These are phyloP conservation scores for Citrullus amarus DNA, from an alignment of 306 rosid species.

Conservation along the genomic window DNA sequence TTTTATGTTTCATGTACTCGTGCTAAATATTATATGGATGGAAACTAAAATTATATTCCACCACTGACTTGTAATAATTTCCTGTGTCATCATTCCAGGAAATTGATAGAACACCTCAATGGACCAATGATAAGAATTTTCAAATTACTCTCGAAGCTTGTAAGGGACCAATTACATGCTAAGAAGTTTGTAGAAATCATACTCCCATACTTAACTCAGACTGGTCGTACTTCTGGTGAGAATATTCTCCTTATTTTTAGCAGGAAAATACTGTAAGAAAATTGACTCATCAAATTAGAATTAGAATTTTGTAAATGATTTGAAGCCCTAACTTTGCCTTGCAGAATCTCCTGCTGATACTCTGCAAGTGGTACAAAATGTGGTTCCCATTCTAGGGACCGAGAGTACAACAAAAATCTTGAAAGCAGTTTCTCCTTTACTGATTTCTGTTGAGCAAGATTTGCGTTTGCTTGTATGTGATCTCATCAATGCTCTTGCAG, in stretches of 20 bases:
- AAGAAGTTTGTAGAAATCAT: slow-evolving; percentile 51
- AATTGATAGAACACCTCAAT: slow-evolving; percentile 60
- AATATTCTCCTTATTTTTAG: not conserved
- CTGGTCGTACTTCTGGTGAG: slow-evolving; percentile 50
- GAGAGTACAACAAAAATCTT: slow-evolving; percentile 43
- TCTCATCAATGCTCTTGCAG: slow-evolving; percentile 60
- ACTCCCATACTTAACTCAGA: slow-evolving; percentile 48
- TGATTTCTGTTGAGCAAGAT: slow-evolving; percentile 50
- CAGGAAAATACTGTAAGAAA: not conserved
- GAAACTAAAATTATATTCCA: not conserved
- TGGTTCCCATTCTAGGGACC: slow-evolving; percentile 46
- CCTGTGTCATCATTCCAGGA: slow-evolving; percentile 33
- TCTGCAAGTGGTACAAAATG: slow-evolving; percentile 46
- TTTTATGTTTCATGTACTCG: not conserved
- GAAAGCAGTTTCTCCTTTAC: slow-evolving; percentile 49
- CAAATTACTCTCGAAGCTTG: slow-evolving; percentile 48
- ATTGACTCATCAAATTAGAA: not conserved
- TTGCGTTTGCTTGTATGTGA: slow-evolving; percentile 55
- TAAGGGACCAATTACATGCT: slow-evolving; percentile 46
- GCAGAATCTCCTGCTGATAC: slow-evolving; percentile 52
- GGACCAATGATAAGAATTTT: slow-evolving; percentile 53
- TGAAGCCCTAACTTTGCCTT: slow-evolving; percentile 17
- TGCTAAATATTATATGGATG: not conserved
- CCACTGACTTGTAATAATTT: not conserved
- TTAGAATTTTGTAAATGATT: slow-evolving; percentile 2